Conservation (phyloP, 2,329 filamentous ascomycete genomes). For the Apiospora koreana region DNA sequence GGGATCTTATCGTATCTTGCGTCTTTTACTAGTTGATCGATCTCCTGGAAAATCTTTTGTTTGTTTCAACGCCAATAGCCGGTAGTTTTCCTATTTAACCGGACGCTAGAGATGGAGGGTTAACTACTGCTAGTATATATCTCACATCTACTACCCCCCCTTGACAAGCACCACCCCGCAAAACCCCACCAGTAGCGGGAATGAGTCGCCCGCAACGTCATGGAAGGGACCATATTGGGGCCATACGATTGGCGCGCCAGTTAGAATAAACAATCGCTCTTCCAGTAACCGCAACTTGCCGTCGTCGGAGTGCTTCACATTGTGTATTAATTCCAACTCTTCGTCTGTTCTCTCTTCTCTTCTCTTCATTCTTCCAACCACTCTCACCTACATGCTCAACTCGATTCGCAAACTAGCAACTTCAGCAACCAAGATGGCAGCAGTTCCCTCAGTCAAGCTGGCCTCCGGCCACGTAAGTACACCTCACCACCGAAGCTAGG, state of each 20-base stretch:
- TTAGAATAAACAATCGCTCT: neutral
- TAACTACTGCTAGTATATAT: neutral
- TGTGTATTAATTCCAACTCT: neutral
- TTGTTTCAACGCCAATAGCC: neutral
- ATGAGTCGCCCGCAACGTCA: conserved; percentile 1
- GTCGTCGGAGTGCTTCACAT: neutral
- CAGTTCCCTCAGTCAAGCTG: conserved; percentile 32
- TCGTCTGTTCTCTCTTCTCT: neutral
- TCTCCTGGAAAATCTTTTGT: neutral
- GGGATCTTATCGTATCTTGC: neutral
- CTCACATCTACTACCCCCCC: neutral
- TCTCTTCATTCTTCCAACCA: neutral
- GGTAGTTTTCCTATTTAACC: neutral
- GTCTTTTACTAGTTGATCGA: neutral
- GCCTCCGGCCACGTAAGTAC: conserved; percentile 37
- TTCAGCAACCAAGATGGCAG: neutral
- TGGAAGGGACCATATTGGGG: no score
- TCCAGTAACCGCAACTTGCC: neutral
- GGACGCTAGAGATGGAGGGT: neutral
- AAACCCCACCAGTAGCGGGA: conserved; percentile 1
- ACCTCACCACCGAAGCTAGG: neutral
- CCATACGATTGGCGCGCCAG: neutral
- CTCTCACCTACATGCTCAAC: neutral
- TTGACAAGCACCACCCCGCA: neutral
- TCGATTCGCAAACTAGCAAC: neutral